Percentiles rank a stretch among this genome's conserved stretches.
phyloP scores from a whole-genome alignment of 225 moss, liverwort and hornwort genomes.

The Marchantia polymorpha region DNA sequence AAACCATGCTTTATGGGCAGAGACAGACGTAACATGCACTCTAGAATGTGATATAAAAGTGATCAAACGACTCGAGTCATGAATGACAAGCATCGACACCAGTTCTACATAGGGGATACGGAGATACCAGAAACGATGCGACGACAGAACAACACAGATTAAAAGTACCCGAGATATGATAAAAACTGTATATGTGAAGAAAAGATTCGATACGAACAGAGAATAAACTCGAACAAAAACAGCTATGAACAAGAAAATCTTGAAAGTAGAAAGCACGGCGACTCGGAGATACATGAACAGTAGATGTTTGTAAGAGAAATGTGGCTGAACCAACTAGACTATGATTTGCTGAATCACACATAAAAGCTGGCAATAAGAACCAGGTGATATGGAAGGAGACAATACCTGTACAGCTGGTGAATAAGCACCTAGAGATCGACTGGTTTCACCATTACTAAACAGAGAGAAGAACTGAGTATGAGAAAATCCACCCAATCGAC shows the following conservation, averaged over 20 bases:
- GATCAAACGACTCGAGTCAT: not conserved
- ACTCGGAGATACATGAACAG: not conserved
- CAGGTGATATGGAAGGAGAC: not conserved
- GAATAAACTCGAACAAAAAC: not conserved
- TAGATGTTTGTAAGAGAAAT: not conserved
- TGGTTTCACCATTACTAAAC: conserved; percentile 64
- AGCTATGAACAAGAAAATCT: not conserved
- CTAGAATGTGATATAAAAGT: too few species aligned
- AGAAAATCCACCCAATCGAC: not conserved
- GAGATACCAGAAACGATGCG: not conserved
- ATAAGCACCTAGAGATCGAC: conserved; percentile 66
- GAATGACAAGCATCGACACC: not conserved
- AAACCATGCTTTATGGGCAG: too few species aligned
- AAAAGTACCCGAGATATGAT: not conserved
- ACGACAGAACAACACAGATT: not conserved
- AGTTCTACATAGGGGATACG: not conserved
- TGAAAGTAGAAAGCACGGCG: not conserved
- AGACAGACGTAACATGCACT: too few species aligned
- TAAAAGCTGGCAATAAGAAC: not conserved
- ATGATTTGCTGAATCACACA: not conserved
- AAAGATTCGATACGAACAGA: not conserved
- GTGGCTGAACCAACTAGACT: too few species aligned
- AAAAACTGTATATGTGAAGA: not conserved
- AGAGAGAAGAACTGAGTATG: not conserved
- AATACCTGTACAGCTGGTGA: conserved; percentile 80